Percentiles rank a stretch among this genome's conserved stretches.
These are phyloP conservation scores for Vaccinium vitisidaea DNA, from an alignment of 148 eudicot species.

Conservation along the genomic window DNA sequence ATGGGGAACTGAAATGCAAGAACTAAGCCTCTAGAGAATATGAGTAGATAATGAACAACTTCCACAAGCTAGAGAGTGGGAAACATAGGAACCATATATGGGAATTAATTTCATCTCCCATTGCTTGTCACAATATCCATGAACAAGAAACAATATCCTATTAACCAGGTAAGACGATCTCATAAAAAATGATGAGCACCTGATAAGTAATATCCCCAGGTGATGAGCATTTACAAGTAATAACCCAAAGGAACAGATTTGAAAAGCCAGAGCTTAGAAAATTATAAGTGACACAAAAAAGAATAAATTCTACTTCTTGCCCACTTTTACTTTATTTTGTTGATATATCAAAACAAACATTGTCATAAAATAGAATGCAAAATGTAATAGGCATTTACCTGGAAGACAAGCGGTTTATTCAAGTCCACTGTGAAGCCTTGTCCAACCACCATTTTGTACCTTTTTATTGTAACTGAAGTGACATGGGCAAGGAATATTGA, in stretches of 20 bases:
- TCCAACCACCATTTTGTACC: slow-evolving; percentile 76
- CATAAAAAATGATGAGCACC: background rate
- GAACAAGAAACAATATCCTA: too few relatives aligned
- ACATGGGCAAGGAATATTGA: background rate
- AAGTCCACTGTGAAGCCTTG: slow-evolving; percentile 78
- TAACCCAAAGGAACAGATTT: background rate
- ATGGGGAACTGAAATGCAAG: background rate
- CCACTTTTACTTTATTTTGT: background rate
- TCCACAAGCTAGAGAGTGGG: too few relatives aligned
- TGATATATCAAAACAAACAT: background rate
- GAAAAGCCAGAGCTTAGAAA: background rate
- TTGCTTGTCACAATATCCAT: too few relatives aligned
- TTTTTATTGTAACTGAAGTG: background rate
- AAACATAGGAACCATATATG: too few relatives aligned
- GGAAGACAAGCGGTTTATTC: slow-evolving; percentile 87
- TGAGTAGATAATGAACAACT: background rate
- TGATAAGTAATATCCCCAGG: background rate
- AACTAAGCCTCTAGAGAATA: background rate
- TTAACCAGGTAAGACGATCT: too few relatives aligned
- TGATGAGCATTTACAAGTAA: background rate
- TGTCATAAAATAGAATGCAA: background rate
- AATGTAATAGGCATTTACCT: slow-evolving; percentile 41
- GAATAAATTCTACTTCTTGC: background rate
- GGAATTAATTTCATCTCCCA: too few relatives aligned
- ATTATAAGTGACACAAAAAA: background rate